Conservation (phyloP, 2,329 filamentous ascomycete genomes). For the Madurella mycetomatis region DNA sequence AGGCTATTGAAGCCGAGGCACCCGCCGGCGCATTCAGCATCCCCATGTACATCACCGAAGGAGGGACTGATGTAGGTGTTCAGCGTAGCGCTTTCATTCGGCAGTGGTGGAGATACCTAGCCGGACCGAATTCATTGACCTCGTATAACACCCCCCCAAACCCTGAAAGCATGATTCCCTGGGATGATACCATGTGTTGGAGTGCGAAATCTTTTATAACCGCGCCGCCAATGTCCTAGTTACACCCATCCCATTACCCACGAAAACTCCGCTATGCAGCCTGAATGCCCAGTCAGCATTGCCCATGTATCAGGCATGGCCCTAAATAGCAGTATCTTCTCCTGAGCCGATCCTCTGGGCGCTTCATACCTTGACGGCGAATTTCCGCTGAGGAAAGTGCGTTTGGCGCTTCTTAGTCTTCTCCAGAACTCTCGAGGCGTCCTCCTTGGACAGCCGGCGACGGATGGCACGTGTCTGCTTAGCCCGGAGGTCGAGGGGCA, state of each 20-base stretch:
- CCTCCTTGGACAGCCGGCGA: constrained; percentile 87
- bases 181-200: constrained; percentile 27
- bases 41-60: constrained; percentile 14
- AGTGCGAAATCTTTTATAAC: constrained; percentile 27
- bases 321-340: background rate
- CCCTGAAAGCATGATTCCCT: constrained; percentile 26
- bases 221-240: constrained; percentile 28
- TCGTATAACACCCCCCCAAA: constrained; percentile 28
- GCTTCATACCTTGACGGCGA: constrained; percentile 84
- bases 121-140: constrained; percentile 27
- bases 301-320: background rate
- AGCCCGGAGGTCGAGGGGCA: constrained; percentile 93
- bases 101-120: constrained; percentile 26
- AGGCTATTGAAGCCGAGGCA: constrained; percentile 8
- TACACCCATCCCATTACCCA: constrained; percentile 25
- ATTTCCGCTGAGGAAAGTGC: constrained; percentile 99
- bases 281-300: constrained; percentile 23
- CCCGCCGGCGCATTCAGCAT: constrained; percentile 11
- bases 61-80: constrained; percentile 18
- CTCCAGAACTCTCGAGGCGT: constrained; percentile 77
- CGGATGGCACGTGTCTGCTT: constrained; percentile 99
- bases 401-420: constrained; percentile 94
- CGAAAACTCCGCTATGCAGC: constrained; percentile 24
- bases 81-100: constrained; percentile 27
- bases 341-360: background rate